phyloP scores from a whole-genome alignment of 2,329 filamentous ascomycete species.

The Plectosphaerella sp. region DNA sequence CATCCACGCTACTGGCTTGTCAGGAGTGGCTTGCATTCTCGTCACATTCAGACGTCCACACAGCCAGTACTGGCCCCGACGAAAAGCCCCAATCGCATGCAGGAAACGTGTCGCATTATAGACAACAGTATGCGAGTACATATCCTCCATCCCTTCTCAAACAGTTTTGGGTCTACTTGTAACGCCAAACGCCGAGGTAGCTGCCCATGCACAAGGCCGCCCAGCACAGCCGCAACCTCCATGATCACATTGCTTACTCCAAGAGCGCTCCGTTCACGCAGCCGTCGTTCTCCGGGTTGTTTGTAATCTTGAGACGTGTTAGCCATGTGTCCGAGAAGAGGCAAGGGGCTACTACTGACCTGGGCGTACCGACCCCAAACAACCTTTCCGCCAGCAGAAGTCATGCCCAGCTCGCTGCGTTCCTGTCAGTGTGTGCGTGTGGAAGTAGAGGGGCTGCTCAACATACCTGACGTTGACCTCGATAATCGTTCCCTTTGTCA shows the following conservation, averaged over 20 bases:
- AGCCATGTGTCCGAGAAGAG: slow-evolving; percentile 3
- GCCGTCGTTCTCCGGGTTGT: slow-evolving; percentile 43
- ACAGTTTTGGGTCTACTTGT: no score
- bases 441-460: slow-evolving; percentile 73
- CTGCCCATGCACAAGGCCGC: no score
- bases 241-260: slow-evolving; percentile 15
- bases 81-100: no score
- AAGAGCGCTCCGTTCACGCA: slow-evolving; percentile 37
- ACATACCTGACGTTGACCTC: slow-evolving; percentile 78
- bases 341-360: background rate
- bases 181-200: no score
- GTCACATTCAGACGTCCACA: no score
- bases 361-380: slow-evolving; percentile 75
- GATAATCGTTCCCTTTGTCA: slow-evolving; percentile 67
- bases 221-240: no score
- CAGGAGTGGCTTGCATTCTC: no score
- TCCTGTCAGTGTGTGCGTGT: background rate
- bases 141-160: no score
- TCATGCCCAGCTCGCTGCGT: background rate
- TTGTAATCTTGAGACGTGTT: slow-evolving; percentile 28
- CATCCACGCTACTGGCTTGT: no score
- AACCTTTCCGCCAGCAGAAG: slow-evolving; percentile 83
- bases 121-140: no score
- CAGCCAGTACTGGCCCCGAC: no score
- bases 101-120: no score